A percentile compares a stretch with the other conserved stretches of the same genome.
Evolutionary conservation across 2,329 filamentous ascomycete genomes (phyloP).

Genomic region (Fusarium chlamydosporum): DNA sequence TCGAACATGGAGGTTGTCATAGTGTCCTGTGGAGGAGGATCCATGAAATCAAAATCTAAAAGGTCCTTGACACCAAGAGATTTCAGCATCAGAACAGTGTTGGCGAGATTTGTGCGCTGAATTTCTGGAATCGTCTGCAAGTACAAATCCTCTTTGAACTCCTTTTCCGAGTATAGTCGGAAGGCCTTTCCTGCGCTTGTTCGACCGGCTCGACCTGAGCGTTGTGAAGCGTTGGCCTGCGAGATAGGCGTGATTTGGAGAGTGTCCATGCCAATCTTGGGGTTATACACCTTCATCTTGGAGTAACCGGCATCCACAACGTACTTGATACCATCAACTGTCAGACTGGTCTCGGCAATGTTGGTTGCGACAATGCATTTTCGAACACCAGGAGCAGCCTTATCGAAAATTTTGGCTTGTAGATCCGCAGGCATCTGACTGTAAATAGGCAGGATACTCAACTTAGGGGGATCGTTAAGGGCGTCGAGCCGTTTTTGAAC

Average conservation of each 20-base stretch:
- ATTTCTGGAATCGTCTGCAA: slow-evolving; percentile 98
- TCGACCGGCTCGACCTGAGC: slow-evolving; percentile 91
- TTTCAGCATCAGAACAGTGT: slow-evolving; percentile 94
- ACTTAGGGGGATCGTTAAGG: slow-evolving; percentile 93
- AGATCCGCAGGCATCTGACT: slow-evolving; percentile 99
- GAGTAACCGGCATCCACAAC: slow-evolving; percentile 97
- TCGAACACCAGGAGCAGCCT: slow-evolving; percentile 87
- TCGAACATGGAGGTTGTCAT: slow-evolving; percentile 98
- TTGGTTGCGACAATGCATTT: slow-evolving; percentile 99
- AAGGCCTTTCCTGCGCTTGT: slow-evolving; percentile 97
- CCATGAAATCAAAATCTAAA: slow-evolving; percentile 99
- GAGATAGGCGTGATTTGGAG: slow-evolving; percentile 98
- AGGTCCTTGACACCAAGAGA: slow-evolving; percentile 94
- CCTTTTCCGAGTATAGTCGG: slow-evolving; percentile 92
- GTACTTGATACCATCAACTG: slow-evolving; percentile 99
- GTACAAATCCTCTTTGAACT: slow-evolving; percentile 96
- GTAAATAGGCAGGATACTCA: slow-evolving; percentile 97
- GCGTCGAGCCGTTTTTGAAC: slow-evolving; percentile 88
- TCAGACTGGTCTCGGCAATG: slow-evolving; percentile 97
- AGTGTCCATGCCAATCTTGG: slow-evolving; percentile 99
- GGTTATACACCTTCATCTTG: slow-evolving; percentile 98
- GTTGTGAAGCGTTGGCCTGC: slow-evolving; percentile 94
- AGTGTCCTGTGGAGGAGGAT: slow-evolving; percentile 96
- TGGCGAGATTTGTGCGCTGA: slow-evolving; percentile 94
- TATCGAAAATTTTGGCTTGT: slow-evolving; percentile 97